Evolutionary conservation across 345 rosid genomes (phyloP), one percentile per base, ranked within the genome.

Genomic region (Combretum micranthum): DNA sequence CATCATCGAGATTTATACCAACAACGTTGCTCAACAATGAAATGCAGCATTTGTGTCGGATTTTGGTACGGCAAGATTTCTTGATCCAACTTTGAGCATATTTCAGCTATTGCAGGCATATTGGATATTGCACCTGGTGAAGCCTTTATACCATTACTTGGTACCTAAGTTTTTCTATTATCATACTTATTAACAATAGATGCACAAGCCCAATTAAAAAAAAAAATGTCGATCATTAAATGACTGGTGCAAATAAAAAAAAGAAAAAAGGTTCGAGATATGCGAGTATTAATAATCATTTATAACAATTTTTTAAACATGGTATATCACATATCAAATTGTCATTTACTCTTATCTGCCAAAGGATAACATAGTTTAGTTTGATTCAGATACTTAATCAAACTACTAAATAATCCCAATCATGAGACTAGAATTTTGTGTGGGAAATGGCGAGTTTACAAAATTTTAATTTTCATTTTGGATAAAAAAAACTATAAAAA

Each of bases 91-190:
- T 56, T 23, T 62, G 0, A 54, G 62, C 7, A 50, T 37, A 20
- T 62, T 50, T 64, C 65, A 1, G 53, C 48, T 11, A 16, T 64
- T 6, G 58, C 48, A 12, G 70, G 70, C 13, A 70, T 12, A 2
- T 3, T 17, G 70, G 74, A 64, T 21, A 50, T 52, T 19, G 74
- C 74, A 32, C 70, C 66, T n/a, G 68, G 73, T 67, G 45, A n/a
- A 52, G 10, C n/a, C 21, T 1, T 11, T 59, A 59, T 19, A 20
- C 14, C 0, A 0, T 4, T 47, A 0, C 2, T 7, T 44, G 12
- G 25, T 11, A 44, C 18, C 2, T 46, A 0, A 20, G 21, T 11
- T 15, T 18, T 18, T 3, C 2, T 12, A 15, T 49, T 15, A 49
- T 3, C 5, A 49, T 4, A 10, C 39, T 32, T 6, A 3, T 32